Evolutionary conservation across 2,329 filamentous ascomycete species (phyloP).

Genomic region (Talaromyces sp.): DNA sequence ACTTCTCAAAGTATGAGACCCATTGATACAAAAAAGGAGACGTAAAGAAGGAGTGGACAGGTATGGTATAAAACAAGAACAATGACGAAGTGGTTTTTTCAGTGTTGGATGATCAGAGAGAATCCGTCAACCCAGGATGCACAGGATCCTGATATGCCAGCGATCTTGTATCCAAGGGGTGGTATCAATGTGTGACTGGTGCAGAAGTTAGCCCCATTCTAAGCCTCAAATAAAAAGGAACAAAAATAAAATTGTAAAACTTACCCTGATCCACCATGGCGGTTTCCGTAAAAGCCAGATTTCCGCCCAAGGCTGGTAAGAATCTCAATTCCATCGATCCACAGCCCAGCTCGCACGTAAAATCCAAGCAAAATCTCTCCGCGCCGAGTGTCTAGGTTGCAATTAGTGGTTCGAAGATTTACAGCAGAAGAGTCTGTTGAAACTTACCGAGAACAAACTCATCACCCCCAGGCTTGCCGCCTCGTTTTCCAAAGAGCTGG

Average conservation of each 20-base stretch:
- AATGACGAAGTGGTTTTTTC: conserved; percentile 28
- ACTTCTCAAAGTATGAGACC: conserved; percentile 7
- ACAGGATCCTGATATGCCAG: conserved; percentile 81
- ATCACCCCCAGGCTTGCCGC: conserved; percentile 69
- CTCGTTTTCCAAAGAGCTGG: conserved; percentile 83
- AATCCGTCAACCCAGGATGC: conserved; percentile 83
- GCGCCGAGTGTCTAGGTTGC: conserved; percentile 68
- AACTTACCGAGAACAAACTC: conserved; percentile 72
- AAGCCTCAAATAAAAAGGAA: too few relatives aligned
- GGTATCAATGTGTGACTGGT: conserved; percentile 82
- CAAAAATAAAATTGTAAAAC: conserved; percentile 40
- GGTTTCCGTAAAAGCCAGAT: conserved; percentile 82
- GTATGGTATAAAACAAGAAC: neutral
- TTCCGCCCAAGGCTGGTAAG: conserved; percentile 85
- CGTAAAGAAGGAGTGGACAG: neutral
- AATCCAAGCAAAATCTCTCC: conserved; percentile 91
- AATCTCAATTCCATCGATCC: conserved; percentile 86
- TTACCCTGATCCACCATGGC: conserved; percentile 78
- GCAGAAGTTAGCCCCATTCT: conserved; percentile 10
- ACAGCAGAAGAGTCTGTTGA: neutral
- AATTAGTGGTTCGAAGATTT: conserved; percentile 9
- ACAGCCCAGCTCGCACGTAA: conserved; percentile 74
- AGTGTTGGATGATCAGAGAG: conserved; percentile 75
- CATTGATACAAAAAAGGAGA: neutral
- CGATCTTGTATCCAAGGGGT: conserved; percentile 84